These are phyloP conservation scores for Cylindrodendrum hubeiense DNA, from an alignment of 2,329 filamentous ascomycete genomes.

Conservation along the genomic window DNA sequence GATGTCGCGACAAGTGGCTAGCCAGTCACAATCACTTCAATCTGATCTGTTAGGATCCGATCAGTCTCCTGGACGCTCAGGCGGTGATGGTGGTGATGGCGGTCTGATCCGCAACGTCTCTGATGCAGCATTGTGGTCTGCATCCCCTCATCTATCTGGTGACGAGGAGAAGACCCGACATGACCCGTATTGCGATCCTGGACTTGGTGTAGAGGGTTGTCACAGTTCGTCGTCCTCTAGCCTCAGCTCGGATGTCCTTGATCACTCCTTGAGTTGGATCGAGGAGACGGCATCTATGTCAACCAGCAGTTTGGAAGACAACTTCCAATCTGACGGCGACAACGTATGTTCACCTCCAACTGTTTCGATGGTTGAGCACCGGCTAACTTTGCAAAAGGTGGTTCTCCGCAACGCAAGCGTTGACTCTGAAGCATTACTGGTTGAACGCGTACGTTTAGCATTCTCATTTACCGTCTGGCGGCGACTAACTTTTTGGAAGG, in stretches of 20 bases:
- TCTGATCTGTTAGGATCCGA: slow-evolving; percentile 26
- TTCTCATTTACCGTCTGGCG: not conserved
- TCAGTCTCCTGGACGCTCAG: slow-evolving; percentile 22
- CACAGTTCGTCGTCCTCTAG: slow-evolving; percentile 18
- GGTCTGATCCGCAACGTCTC: slow-evolving; percentile 5
- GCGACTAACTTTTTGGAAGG: slow-evolving; percentile 36
- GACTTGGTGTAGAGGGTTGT: slow-evolving; percentile 26
- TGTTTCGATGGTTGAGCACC: not conserved
- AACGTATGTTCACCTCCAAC: slow-evolving; percentile 32
- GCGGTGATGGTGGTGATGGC: slow-evolving; percentile 1
- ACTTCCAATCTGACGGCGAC: slow-evolving; percentile 13
- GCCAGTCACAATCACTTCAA: slow-evolving; percentile 33
- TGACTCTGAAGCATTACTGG: slow-evolving; percentile 8
- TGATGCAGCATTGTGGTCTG: slow-evolving; percentile 11
- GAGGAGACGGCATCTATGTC: not conserved
- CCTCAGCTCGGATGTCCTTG: slow-evolving; percentile 16
- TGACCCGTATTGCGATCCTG: slow-evolving; percentile 34
- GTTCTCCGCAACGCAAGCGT: slow-evolving; percentile 21
- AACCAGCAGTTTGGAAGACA: not conserved
- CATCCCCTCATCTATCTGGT: slow-evolving; percentile 17
- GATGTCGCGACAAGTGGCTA: slow-evolving; percentile 33
- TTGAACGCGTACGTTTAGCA: slow-evolving; percentile 29
- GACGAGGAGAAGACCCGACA: slow-evolving; percentile 24
- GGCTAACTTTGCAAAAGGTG: slow-evolving; percentile 43
- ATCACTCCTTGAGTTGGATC: slow-evolving; percentile 8